Conservation (phyloP, 495 filamentous ascomycete genomes). For the Arthonia radiata region DNA sequence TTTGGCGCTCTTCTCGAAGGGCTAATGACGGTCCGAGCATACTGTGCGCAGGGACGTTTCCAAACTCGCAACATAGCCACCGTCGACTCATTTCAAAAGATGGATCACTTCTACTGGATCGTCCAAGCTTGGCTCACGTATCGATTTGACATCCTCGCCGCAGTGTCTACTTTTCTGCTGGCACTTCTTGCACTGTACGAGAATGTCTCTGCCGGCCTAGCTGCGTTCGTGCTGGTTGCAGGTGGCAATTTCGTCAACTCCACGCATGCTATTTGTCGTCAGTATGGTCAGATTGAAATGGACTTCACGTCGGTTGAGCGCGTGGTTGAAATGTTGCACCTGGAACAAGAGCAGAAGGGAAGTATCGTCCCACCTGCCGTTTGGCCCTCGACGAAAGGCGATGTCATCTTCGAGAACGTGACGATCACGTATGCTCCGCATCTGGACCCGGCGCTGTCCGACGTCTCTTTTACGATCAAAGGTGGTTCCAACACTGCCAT, state of each 20-base stretch:
- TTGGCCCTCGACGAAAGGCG: constrained; percentile 46
- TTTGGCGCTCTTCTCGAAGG: constrained; percentile 62
- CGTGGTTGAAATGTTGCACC: constrained; percentile 47
- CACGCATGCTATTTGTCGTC: constrained; percentile 46
- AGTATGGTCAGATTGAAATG: constrained; percentile 68
- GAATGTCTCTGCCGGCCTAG: constrained; percentile 41
- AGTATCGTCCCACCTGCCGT: constrained; percentile 37
- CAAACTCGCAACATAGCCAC: constrained; percentile 49
- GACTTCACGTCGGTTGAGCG: constrained; percentile 73
- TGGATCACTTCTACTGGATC: constrained; percentile 85
- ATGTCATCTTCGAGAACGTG: constrained; percentile 50
- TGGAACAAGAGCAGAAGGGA: constrained; percentile 47
- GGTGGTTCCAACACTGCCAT: constrained; percentile 44
- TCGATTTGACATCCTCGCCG: constrained; percentile 49
- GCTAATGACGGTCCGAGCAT: constrained; percentile 55
- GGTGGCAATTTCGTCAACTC: constrained; percentile 36
- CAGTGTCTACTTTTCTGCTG: constrained; percentile 41
- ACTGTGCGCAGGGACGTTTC: constrained; percentile 46
- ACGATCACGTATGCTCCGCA: constrained; percentile 56
- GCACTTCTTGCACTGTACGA: constrained; percentile 45
- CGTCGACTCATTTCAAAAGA: constrained; percentile 64
- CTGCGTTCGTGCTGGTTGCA: constrained; percentile 48
- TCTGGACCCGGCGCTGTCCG: constrained; percentile 38
- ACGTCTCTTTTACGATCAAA: constrained; percentile 42
- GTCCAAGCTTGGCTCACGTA: constrained; percentile 60